Conservation (phyloP, 441 rosid genomes). For the Raphanus hybrid region DNA sequence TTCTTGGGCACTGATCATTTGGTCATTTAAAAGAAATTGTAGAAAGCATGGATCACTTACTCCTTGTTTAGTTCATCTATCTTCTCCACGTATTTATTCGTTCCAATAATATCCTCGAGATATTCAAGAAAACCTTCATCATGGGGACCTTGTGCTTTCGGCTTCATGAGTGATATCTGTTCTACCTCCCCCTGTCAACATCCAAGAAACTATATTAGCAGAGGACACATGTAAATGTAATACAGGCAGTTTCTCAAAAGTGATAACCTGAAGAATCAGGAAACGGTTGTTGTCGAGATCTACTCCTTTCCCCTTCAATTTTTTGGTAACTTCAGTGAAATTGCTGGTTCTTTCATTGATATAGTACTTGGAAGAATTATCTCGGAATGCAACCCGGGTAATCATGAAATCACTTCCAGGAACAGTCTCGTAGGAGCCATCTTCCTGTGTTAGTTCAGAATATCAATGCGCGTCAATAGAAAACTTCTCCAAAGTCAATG, state of each 20-base stretch:
- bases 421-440: conserved; percentile 81
- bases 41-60: conserved; percentile 55
- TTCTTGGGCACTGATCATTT: conserved; percentile 10
- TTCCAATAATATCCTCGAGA: conserved; percentile 95
- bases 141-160: conserved; percentile 94
- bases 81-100: conserved; percentile 88
- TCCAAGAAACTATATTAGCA: conserved; percentile 24
- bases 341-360: conserved; percentile 81
- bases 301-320: conserved; percentile 89
- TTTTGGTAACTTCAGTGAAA: conserved; percentile 94
- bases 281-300: conserved; percentile 98
- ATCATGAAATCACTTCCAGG: conserved; percentile 90
- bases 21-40: conserved; percentile 9
- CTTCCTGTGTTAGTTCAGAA: too few species aligned
- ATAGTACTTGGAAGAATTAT: conserved; percentile 93
- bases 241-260: neutral
- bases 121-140: conserved; percentile 99
- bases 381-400: conserved; percentile 88
- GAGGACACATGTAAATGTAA: conserved; percentile 18
- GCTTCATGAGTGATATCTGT: conserved; percentile 98
- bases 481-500: too few species aligned
- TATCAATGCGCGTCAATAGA: too few species aligned
- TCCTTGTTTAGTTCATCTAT: conserved; percentile 81
- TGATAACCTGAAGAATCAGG: conserved; percentile 90
- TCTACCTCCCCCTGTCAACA: conserved; percentile 92